A percentile compares a stretch with the other conserved stretches of the same genome.
Evolutionary conservation across 164 flowering plant genomes (phyloP).

Genomic region (Liriodendron chinense): DNA sequence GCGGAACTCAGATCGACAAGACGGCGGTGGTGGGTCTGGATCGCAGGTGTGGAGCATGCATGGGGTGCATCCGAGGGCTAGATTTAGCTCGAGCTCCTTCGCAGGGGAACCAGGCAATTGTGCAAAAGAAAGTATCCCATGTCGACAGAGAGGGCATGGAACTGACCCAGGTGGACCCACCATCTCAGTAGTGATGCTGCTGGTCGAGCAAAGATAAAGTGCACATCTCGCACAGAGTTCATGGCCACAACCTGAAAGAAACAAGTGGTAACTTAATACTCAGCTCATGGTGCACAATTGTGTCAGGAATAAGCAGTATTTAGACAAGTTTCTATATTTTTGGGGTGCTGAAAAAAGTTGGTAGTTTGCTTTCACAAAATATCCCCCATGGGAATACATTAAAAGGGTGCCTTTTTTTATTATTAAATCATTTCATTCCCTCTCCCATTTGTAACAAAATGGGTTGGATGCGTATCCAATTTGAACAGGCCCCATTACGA

Average conservation of each 20-base stretch:
- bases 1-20: constrained; percentile 49
- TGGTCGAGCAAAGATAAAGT: constrained; percentile 83
- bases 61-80: constrained; percentile 82
- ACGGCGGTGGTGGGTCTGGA: constrained; percentile 37
- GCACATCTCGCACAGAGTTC: constrained; percentile 89
- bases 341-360: background rate
- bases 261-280: background rate
- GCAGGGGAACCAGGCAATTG: constrained; percentile 59
- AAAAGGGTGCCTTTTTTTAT: too few species aligned
- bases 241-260: constrained; percentile 75
- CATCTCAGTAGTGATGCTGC: constrained; percentile 58
- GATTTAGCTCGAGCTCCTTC: constrained; percentile 49
- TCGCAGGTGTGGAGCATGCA: constrained; percentile 82
- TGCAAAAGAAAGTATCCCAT: constrained; percentile 62
- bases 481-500: background rate
- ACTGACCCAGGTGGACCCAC: constrained; percentile 77
- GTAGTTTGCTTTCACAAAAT: background rate
- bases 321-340: background rate
- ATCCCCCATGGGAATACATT: background rate
- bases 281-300: background rate
- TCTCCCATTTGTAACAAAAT: background rate
- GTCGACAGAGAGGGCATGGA: constrained; percentile 92
- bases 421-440: too few species aligned
- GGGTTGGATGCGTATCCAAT: background rate
- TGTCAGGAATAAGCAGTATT: background rate